phyloP scores from a whole-genome alignment of 306 rosid genomes.

The Glycyrrhiza uralensis region DNA sequence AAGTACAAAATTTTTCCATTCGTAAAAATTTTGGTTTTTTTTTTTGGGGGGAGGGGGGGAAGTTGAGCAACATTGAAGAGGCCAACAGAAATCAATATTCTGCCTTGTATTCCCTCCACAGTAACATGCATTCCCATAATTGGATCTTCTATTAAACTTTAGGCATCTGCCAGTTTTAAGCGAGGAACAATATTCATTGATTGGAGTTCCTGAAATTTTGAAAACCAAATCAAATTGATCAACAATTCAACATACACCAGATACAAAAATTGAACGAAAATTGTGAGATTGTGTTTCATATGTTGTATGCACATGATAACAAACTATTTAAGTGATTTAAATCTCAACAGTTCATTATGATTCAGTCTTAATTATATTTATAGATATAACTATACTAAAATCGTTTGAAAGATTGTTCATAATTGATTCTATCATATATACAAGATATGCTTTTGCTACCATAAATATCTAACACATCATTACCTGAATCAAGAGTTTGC shows the following conservation, averaged over 20 bases:
- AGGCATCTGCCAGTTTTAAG: constrained; percentile 65
- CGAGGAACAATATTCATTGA: constrained; percentile 93
- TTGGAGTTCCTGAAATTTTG: constrained; percentile 75
- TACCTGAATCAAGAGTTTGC: constrained; percentile 96
- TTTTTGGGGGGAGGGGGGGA: no score
- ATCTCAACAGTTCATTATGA: no score
- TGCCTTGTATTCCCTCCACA: neutral
- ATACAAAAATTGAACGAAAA: neutral
- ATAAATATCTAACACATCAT: neutral
- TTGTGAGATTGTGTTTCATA: no score
- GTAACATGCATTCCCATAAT: neutral
- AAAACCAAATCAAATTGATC: constrained; percentile 1
- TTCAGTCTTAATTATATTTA: no score
- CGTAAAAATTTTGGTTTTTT: no score
- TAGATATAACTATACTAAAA: no score
- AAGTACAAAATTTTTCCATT: no score
- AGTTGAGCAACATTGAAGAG: no score
- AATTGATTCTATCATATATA: neutral
- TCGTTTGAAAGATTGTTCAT: neutral
- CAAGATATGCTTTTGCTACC: neutral
- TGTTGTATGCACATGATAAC: no score
- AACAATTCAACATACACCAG: neutral
- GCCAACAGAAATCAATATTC: neutral
- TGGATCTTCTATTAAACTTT: neutral
- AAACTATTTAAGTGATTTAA: no score